phyloP scores from a whole-genome alignment of 2,329 filamentous ascomycete species.

The Polytolypa hystricis region DNA sequence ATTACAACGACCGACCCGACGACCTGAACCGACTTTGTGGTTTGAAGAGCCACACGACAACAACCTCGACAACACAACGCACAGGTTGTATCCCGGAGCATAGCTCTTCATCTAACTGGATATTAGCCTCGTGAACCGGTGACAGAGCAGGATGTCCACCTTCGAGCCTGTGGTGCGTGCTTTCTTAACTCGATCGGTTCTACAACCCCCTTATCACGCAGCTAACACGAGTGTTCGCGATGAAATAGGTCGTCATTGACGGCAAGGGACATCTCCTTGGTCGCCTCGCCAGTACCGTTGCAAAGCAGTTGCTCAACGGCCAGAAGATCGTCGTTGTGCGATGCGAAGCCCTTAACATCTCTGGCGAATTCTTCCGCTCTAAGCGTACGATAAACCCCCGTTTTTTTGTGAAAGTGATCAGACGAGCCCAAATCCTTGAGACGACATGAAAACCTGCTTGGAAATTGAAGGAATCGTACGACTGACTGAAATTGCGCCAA shows the following conservation, averaged over 20 bases:
- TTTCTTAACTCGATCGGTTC: conserved; percentile 5
- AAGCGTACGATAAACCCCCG: conserved; percentile 73
- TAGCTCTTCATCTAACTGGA: conserved; percentile 30
- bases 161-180: conserved; percentile 55
- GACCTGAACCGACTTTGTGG: conserved; percentile 32
- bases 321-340: conserved; percentile 99
- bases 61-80: conserved; percentile 36
- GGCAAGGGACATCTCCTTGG: conserved; percentile 99
- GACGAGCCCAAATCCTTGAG: no score
- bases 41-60: conserved; percentile 33
- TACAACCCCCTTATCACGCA: neutral
- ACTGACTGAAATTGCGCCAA: conserved; percentile 39
- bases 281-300: conserved; percentile 94
- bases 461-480: conserved; percentile 3
- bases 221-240: conserved; percentile 27
- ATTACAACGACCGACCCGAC: conserved; percentile 15
- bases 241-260: conserved; percentile 89
- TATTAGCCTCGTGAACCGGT: conserved; percentile 32
- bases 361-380: conserved; percentile 99
- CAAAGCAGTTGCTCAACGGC: conserved; percentile 97
- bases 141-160: conserved; percentile 50
- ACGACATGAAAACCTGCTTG: no score
- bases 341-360: conserved; percentile 99
- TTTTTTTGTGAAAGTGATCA: conserved; percentile 12
- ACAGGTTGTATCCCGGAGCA: conserved; percentile 32